Base-by-base conservation (phyloP, 805 yeast species). In the Candida glaebosa region DNA sequence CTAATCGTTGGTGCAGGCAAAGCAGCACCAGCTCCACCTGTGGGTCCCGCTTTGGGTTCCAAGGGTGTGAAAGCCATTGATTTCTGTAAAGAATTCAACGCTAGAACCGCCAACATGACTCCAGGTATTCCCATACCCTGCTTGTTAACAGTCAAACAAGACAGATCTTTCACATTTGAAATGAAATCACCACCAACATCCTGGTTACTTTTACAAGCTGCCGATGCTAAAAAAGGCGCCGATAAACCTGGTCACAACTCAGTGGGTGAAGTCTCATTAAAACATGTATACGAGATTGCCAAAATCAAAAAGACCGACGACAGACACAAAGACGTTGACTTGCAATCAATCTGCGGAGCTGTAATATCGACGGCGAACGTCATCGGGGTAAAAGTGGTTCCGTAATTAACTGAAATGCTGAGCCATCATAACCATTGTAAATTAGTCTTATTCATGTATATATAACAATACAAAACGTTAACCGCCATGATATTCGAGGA, bases 11-110 rank as follows among this genome's bases (percentile, higher is more conserved):
- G 91, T 6, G 98, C 99, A 4, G 98, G 98, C 3, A 87, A 89
- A 61, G 99, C 99, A 0, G 93, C 97, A 2, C 98, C 99, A 32
- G 84, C 96, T 2, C 99, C 99, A 20, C 99, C 99, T 5, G 98
- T 93, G 20, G 99, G 99, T 50, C 99, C 99, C 35, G 99, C 98
- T 0, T 73, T 93, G 38, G 99, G 99, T 51, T 91, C 98, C 45
- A 91, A 91, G 63, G 99, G 99, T 73, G 95, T 93, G 36, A 93
- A 93, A 61, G 98, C 98, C 48, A 93, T 93, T 57, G 99, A 93
- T 64, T 93, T 93, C 57, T 91, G 98, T 69, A 93, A 93, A 65
- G 98, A 93, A 61, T 93, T 93, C 73, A 93, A 93, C 61, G 99
- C 99, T 18, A 82, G 96, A 63, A 89, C 98, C 9, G 95, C 96